phyloP scores from a whole-genome alignment of 495 filamentous ascomycete genomes.

The Astrothelium macrocarpum region DNA sequence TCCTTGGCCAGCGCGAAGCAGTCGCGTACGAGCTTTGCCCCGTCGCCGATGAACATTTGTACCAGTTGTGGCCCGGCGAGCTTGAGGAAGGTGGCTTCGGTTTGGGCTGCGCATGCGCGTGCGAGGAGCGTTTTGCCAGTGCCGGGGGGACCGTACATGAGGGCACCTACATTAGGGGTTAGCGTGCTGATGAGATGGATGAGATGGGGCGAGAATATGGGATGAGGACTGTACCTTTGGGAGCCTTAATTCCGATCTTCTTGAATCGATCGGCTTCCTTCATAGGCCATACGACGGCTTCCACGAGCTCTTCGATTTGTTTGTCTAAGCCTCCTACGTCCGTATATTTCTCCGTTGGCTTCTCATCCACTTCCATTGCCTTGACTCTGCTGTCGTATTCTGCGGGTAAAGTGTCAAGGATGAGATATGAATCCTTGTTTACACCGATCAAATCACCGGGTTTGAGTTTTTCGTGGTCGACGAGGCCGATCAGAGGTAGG shows the following conservation, averaged over 20 bases:
- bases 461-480: conserved; percentile 86
- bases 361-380: conserved; percentile 99
- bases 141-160: conserved; percentile 98
- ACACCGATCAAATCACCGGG: conserved; percentile 96
- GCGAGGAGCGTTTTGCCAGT: conserved; percentile 95
- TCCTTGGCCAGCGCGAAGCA: conserved; percentile 97
- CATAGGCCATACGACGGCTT: conserved; percentile 99
- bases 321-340: conserved; percentile 98
- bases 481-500: conserved; percentile 91
- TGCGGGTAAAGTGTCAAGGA: conserved; percentile 94
- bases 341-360: conserved; percentile 97
- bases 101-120: conserved; percentile 93
- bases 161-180: conserved; percentile 51
- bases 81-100: conserved; percentile 98
- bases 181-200: neutral
- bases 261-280: conserved; percentile 98
- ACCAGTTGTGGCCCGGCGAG: conserved; percentile 97
- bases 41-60: conserved; percentile 99
- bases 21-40: conserved; percentile 94
- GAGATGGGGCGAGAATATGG: neutral
- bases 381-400: conserved; percentile 99
- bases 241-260: conserved; percentile 99
- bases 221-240: conserved; percentile 61
- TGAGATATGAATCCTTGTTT: conserved; percentile 99
- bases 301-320: conserved; percentile 99